Evolutionary conservation across 2,329 filamentous ascomycete genomes (phyloP), one percentile per base, ranked within the genome.

Genomic region (Fusarium sarcochroum): DNA sequence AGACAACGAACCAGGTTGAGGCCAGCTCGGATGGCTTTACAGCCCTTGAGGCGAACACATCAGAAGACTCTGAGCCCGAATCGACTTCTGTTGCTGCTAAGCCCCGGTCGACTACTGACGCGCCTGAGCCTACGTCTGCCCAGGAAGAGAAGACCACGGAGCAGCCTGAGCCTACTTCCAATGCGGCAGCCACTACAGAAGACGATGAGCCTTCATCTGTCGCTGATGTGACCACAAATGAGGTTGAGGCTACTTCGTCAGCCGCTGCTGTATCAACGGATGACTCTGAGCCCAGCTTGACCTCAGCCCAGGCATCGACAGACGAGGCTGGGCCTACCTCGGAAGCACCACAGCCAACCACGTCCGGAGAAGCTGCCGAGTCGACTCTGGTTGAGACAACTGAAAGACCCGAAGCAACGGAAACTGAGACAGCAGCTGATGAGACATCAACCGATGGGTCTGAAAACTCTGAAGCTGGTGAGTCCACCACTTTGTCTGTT

Each of bases 1-100:
- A 56, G 44, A 79, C 76, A 9, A 72, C 64, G 15, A 63, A 63
- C 8, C 76, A 80, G 53, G 65, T 63, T 5, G 53, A 68, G 18
- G 69, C 71, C 15, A 75, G 73, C 47, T 44, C 56, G 10, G 57
- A 56, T 3, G 58, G 44, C 7, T 78, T 77, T 50, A 65, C 57
- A 21, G 50, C 67, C 8, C 47, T 76, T 56, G 41, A 58, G 23
- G 27, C 65, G 18, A 21, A 32, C 14, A 58, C 59, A 25, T 34
- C 53, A 14, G 52, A 52, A 14, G 61, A 67, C 13, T 44, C 66
- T 20, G 47, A 58, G 13, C 25, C 56, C 8, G 20, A 59, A 27
- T 40, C 53, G 13, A 58, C 35, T 17, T 47, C 35, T 42, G 59
- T 32, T 32, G 41, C 62, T 7, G 44, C 52, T 21, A 27, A 64